Percentiles rank a stretch among this genome's conserved stretches.
Evolutionary conservation across 257 asterid species (phyloP).

Genomic region (Anisodus acutangulus): DNA sequence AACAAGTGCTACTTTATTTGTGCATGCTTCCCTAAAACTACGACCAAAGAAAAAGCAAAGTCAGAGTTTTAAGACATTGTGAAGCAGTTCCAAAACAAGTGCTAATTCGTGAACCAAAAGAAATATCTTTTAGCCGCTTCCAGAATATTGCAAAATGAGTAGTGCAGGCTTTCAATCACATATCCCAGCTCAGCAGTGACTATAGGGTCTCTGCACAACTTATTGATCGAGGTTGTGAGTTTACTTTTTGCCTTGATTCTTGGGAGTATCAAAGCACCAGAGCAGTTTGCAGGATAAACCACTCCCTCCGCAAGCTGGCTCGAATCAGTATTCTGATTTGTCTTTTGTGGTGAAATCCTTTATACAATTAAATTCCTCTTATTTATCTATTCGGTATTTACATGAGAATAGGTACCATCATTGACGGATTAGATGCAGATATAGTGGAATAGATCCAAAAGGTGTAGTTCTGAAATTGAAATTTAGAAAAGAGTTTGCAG

Average conservation of each 20-base stretch:
- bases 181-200: background rate
- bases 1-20: background rate
- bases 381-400: background rate
- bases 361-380: background rate
- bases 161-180: conserved; percentile 13
- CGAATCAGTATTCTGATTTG: background rate
- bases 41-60: background rate
- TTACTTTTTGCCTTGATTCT: background rate
- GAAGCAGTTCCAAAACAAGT: conserved; percentile 3
- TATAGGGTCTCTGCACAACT: background rate
- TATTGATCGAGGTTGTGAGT: background rate
- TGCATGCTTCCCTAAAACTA: background rate
- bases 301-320: background rate
- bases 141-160: background rate
- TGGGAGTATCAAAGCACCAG: background rate
- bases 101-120: background rate
- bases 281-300: background rate
- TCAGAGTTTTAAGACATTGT: background rate
- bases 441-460: background rate
- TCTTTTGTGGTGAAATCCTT: background rate
- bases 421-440: background rate
- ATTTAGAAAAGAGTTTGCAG: background rate
- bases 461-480: background rate
- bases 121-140: background rate
- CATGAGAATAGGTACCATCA: background rate